These are phyloP conservation scores for Ophiostoma himal-ulmi DNA, from an alignment of 2,329 filamentous ascomycete species.

Conservation along the genomic window DNA sequence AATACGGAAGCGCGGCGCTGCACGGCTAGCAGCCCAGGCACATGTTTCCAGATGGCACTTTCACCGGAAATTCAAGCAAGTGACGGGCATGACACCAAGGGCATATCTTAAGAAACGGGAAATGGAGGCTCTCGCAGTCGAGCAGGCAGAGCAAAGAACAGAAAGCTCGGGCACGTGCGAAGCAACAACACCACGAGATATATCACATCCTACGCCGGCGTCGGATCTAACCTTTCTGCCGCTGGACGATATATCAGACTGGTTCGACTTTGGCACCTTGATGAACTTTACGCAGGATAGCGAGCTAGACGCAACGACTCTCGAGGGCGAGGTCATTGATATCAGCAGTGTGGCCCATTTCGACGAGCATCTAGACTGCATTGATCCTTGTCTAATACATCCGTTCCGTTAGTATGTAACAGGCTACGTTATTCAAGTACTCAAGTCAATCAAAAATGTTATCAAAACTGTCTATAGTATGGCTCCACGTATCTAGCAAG, in stretches of 20 bases:
- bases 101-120: slow-evolving; percentile 30
- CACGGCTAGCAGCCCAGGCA: slow-evolving; percentile 43
- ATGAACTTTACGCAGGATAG: background rate
- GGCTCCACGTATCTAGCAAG: no score
- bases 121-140: background rate
- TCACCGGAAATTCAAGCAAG: slow-evolving; percentile 53
- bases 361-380: slow-evolving; percentile 1
- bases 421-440: no score
- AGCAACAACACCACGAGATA: background rate
- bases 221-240: background rate
- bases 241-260: background rate
- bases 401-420: background rate
- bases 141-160: background rate
- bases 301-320: background rate
- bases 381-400: slow-evolving; percentile 1
- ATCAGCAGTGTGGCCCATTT: background rate
- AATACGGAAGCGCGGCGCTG: slow-evolving; percentile 27
- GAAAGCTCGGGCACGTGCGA: background rate
- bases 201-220: background rate
- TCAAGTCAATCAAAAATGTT: no score
- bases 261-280: background rate
- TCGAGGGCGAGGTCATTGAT: background rate
- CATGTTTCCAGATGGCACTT: slow-evolving; percentile 54
- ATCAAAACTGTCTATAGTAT: no score
- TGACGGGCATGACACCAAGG: slow-evolving; percentile 44